Evolutionary conservation across 257 asterid genomes (phyloP).

Genomic region (Solanum megistacrolobum): DNA sequence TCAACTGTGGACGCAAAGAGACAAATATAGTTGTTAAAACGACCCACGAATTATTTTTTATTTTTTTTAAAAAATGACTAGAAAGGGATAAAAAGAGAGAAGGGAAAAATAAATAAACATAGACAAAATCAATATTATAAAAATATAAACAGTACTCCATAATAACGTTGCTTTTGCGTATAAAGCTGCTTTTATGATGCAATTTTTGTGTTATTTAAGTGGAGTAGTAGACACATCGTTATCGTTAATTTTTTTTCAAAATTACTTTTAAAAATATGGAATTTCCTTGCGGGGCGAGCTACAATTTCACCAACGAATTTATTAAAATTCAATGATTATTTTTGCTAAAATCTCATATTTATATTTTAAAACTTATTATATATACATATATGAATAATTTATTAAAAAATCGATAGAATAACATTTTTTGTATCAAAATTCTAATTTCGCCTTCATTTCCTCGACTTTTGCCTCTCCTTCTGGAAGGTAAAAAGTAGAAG

Average conservation of each 20-base stretch:
- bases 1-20: not conserved
- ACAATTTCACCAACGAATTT: not conserved
- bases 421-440: not conserved
- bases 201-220: not conserved
- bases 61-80: rapidly evolving
- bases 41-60: no score
- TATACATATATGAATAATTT: not conserved
- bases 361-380: not conserved
- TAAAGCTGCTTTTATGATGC: not conserved
- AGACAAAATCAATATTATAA: not conserved
- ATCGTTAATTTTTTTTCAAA: not conserved
- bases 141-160: not conserved
- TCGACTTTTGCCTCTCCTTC: not conserved
- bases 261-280: not conserved
- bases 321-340: not conserved
- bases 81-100: not conserved
- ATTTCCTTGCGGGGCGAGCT: not conserved
- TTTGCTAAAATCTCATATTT: not conserved
- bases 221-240: not conserved
- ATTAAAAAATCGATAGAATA: not conserved
- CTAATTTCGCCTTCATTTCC: not conserved
- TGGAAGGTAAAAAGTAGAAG: not conserved
- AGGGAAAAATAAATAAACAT: not conserved
- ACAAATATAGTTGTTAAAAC: not conserved
- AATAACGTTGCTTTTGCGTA: not conserved